Percentiles rank a stretch among this genome's conserved stretches.
phyloP scores from a whole-genome alignment of 1,139 yeast genomes.

The Geotrichum bryndzae region DNA sequence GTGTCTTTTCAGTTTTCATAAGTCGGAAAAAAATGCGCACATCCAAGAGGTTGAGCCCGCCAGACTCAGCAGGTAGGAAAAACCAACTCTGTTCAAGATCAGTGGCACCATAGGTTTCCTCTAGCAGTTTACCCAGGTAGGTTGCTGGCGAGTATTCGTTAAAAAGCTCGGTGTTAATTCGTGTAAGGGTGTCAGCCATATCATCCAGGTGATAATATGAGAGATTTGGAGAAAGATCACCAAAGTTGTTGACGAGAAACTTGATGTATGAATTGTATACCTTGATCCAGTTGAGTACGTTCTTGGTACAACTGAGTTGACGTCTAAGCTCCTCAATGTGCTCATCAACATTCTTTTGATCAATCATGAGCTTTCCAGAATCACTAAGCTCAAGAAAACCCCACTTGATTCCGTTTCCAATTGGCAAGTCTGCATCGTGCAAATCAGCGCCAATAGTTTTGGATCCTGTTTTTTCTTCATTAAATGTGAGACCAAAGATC shows the following conservation, averaged over 20 bases:
- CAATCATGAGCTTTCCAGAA: conserved; percentile 15
- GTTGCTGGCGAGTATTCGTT: conserved; percentile 6
- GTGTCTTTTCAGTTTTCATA: neutral
- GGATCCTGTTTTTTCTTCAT: conserved; percentile 23
- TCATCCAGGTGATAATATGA: conserved; percentile 20
- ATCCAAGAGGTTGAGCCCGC: conserved; percentile 20
- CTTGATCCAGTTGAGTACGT: conserved; percentile 19
- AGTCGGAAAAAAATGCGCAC: conserved; percentile 15
- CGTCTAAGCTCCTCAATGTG: conserved; percentile 19
- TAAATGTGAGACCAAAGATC: conserved; percentile 21
- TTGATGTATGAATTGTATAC: conserved; percentile 20
- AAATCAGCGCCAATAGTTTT: conserved; percentile 7
- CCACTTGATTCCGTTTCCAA: conserved; percentile 19
- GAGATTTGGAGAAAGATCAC: conserved; percentile 17
- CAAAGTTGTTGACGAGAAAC: conserved; percentile 19
- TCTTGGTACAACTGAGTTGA: conserved; percentile 16
- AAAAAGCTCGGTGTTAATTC: conserved; percentile 18
- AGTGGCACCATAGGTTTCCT: conserved; percentile 9
- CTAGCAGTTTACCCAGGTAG: conserved; percentile 3
- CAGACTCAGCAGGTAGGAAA: conserved; percentile 19
- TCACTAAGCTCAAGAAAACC: conserved; percentile 19
- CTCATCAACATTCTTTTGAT: conserved; percentile 15
- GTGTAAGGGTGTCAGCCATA: conserved; percentile 17
- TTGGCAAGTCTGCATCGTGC: conserved; percentile 12
- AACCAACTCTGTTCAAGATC: conserved; percentile 19